Evolutionary conservation across 1,139 yeast species (phyloP).

Genomic region (Pichia sp.): DNA sequence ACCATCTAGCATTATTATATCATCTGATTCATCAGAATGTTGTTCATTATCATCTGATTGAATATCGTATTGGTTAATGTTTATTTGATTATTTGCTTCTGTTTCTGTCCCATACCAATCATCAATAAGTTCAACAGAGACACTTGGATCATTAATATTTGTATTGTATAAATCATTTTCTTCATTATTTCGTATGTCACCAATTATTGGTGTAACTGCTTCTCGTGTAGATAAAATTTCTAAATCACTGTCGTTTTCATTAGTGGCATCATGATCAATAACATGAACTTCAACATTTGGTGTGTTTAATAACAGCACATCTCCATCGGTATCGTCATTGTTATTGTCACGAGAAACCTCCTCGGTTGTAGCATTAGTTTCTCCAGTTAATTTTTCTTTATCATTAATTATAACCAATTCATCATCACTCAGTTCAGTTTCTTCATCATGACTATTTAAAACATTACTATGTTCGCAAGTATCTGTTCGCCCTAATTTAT

Average conservation of each 20-base stretch:
- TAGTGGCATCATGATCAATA: not conserved
- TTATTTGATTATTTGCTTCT: too few species aligned
- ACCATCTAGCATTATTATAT: slow-evolving; percentile 23
- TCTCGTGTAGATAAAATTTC: slow-evolving; percentile 5
- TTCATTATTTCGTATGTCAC: not conserved
- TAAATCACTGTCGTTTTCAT: not conserved
- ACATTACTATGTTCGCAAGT: too few species aligned
- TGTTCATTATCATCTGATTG: slow-evolving; percentile 18
- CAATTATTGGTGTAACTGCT: not conserved
- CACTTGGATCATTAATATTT: slow-evolving; percentile 4
- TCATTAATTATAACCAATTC: too few species aligned
- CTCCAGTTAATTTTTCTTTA: too few species aligned
- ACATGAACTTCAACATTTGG: not conserved
- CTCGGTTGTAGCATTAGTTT: too few species aligned
- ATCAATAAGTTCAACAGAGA: slow-evolving; percentile 8
- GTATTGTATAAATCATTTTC: too few species aligned
- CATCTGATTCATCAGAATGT: not conserved
- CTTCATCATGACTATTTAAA: not conserved
- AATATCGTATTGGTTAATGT: too few species aligned
- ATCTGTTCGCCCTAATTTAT: not conserved
- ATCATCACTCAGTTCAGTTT: too few species aligned
- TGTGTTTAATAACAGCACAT: not conserved
- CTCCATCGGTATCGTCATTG: too few species aligned
- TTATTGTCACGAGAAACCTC: too few species aligned
- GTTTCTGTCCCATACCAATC: slow-evolving; percentile 4